Percentiles rank a stretch among this genome's conserved stretches.
These are phyloP conservation scores for Rubia balearica DNA, from an alignment of 305 asterid species.

Conservation along the genomic window DNA sequence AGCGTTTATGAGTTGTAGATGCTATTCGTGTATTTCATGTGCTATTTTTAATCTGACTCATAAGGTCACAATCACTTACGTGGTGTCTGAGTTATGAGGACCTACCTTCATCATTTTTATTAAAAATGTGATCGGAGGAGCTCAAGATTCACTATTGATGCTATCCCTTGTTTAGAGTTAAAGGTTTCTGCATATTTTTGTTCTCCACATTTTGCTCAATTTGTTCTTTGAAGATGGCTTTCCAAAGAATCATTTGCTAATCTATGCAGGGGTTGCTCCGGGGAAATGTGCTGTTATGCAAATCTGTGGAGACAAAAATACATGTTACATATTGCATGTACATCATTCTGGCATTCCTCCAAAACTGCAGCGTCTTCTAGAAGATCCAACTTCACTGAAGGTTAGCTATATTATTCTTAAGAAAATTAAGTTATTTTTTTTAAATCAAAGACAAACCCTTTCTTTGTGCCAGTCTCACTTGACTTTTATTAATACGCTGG, in stretches of 20 bases:
- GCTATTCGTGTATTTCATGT: background rate
- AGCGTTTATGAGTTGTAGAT: background rate
- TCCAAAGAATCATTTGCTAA: slow-evolving; percentile 9
- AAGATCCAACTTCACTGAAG: slow-evolving; percentile 59
- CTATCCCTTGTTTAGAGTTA: background rate
- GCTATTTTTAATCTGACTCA: background rate
- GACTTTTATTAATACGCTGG: background rate
- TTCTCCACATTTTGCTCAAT: slow-evolving; percentile 12
- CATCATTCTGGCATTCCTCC: slow-evolving; percentile 72
- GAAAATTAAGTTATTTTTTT: slow-evolving; percentile 8
- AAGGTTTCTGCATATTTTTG: background rate
- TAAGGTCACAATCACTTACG: background rate
- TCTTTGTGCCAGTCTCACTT: background rate
- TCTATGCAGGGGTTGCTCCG: slow-evolving; percentile 60
- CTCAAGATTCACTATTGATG: background rate
- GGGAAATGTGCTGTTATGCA: slow-evolving; percentile 92
- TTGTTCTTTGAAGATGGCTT: background rate
- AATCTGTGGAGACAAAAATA: slow-evolving; percentile 58
- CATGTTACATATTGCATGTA: slow-evolving; percentile 76
- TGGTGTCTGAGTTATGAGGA: background rate
- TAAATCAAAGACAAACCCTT: background rate
- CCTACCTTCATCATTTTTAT: background rate
- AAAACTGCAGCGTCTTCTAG: slow-evolving; percentile 58
- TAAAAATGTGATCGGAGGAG: background rate
- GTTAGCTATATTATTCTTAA: slow-evolving; percentile 27